phyloP scores from a whole-genome alignment of 2,329 filamentous ascomycete species.

The Cladophialophora bantiana region DNA sequence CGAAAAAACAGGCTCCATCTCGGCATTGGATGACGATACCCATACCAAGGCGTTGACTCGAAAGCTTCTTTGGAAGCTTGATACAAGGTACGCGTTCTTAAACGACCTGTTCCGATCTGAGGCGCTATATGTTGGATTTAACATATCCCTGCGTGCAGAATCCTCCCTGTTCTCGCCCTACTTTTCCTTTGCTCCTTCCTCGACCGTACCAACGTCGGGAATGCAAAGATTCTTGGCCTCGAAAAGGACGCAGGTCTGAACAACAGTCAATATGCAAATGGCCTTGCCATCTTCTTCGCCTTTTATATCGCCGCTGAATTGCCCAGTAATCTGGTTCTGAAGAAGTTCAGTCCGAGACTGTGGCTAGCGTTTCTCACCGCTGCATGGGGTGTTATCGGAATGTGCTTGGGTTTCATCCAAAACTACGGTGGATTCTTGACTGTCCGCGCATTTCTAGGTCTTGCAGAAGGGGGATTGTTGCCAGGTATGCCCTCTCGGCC shows the following conservation, averaged over 20 bases:
- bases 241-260: conserved; percentile 65
- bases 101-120: background rate
- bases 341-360: conserved; percentile 57
- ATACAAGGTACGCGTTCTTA: conserved; percentile 51
- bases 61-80: conserved; percentile 61
- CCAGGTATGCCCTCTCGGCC: conserved; percentile 47
- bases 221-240: conserved; percentile 70
- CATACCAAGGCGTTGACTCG: conserved; percentile 47
- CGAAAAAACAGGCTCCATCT: conserved; percentile 15
- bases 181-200: conserved; percentile 71
- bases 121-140: background rate
- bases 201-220: conserved; percentile 76
- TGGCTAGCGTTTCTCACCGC: conserved; percentile 55
- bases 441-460: conserved; percentile 56
- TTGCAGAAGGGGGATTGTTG: conserved; percentile 52
- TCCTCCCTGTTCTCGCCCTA: conserved; percentile 68
- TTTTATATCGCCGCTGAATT: conserved; percentile 56
- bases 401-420: conserved; percentile 32
- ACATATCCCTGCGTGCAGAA: conserved; percentile 49
- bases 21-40: conserved; percentile 22
- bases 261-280: conserved; percentile 67
- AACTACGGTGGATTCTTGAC: conserved; percentile 56
- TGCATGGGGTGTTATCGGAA: conserved; percentile 30
- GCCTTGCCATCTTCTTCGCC: conserved; percentile 73
- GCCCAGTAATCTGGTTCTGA: conserved; percentile 54